Evolutionary conservation across 306 rosid species (phyloP), one percentile per base, ranked within the genome.

Genomic region (Bauhinia variegata): DNA sequence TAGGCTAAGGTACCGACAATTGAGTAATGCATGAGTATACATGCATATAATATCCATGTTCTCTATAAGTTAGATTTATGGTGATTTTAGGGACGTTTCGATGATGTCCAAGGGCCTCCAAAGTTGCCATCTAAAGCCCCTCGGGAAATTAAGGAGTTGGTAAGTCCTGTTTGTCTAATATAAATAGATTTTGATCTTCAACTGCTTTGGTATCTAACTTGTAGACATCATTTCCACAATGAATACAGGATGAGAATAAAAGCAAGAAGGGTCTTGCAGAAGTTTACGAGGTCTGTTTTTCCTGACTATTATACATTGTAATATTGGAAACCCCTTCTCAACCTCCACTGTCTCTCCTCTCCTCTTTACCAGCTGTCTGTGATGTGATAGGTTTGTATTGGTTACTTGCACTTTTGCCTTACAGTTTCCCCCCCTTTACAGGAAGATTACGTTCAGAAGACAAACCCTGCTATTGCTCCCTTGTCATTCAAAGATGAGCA

Each of bases 221-320:
- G 37, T 51, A 33, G 64, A 73, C 41, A 2, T 62, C 15, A 63
- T 75, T 55, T 50, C 13, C 50, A 11, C 46, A 60, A 37, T 63
- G 57, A 65, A 41, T 75, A 58, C 87, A 93, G 99, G 96, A 93
- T 52, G 97, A 93, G 66, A 90, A 77, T 77, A 93, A 88, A 82
- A 93, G 88, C 90, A 85, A 88, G 87, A 79, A 82, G 72, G 97
- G 99, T 63, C 89, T 93, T 67, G 96, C 86, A 49, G 96, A 90
- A 39, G 50, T 90, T 63, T 90, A 90, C 7, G 99, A 90, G 99
- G 99, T 93, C n/a, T 11, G 88, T 71, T 56, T 73, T 74, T 60
- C 75, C 68, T 72, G 54, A 65, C 65, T 69, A 39, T 37, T 15
- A 43, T 71, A 13, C 67, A 37, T 69, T 47, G 34, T n/a, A 37